Conservation (phyloP, 495 filamentous ascomycete genomes). For the Penicillium simplicissimum region DNA sequence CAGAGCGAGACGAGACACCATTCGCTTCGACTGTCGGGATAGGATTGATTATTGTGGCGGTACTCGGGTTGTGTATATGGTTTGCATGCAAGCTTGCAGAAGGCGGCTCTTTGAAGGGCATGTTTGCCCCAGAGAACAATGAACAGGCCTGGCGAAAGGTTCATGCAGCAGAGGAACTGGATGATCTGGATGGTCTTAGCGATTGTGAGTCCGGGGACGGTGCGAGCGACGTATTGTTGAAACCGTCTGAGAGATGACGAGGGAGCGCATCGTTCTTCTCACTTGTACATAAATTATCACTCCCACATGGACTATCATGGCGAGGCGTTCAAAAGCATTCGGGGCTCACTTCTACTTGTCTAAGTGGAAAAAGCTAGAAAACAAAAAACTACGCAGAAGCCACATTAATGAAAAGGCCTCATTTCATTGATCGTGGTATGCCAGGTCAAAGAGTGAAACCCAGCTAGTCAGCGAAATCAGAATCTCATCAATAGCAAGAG, state of each 20-base stretch:
- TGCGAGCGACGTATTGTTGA: conserved; percentile 7
- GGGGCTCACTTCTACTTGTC: not conserved
- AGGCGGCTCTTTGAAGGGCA: not conserved
- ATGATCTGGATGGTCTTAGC: conserved; percentile 15
- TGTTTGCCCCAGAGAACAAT: not conserved
- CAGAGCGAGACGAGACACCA: not conserved
- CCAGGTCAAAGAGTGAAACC: conserved; percentile 26
- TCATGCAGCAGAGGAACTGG: conserved; percentile 8
- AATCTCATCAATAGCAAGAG: not conserved
- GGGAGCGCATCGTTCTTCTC: not conserved
- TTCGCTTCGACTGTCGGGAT: conserved; percentile 10
- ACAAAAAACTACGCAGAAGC: not conserved
- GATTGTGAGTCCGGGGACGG: conserved; percentile 12
- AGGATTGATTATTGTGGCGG: conserved; percentile 14
- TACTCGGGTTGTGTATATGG: conserved; percentile 13
- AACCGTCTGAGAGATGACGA: not conserved
- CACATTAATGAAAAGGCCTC: conserved; percentile 3
- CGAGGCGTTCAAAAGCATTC: not conserved
- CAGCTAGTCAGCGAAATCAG: not conserved
- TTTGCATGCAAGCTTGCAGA: conserved; percentile 1
- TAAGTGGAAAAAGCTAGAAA: not conserved
- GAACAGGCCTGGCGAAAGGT: conserved; percentile 4
- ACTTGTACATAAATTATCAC: not conserved
- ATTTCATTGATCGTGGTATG: conserved; percentile 10
- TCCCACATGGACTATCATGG: not conserved